Base-by-base conservation (phyloP, 345 rosid species). In the Eucalyptus curtisii region DNA sequence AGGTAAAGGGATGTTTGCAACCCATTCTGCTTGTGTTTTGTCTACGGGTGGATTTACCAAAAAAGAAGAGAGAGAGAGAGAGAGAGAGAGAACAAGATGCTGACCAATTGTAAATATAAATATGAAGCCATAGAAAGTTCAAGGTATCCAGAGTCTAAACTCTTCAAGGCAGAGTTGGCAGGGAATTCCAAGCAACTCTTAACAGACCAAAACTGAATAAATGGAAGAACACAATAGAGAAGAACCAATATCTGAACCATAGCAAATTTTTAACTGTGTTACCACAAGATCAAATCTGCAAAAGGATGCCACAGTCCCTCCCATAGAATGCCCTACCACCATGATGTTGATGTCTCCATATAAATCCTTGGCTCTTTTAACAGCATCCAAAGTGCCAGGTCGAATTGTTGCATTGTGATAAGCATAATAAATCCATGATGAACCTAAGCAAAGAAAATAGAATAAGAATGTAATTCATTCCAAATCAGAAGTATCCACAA, bases 271-370 rank as follows among this genome's bases (percentile, higher is more conserved):
- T 44, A 53, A 45, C 53, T 14, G 53, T 25, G 55, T 94, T 94
- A 96, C 99, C 52, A 71, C 90, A 88, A 97, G 93, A 94, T 97
- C 99, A 89, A 97, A 94, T 88, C 93, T 95, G 89, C 99, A 95
- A 91, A 97, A 97, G 87, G 99, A 91, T 87, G 98, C 99, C 94
- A 97, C 92, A 86, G 95, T 94, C 87, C 94, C 98, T 92, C 99
- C 98, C 99, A 97, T 96, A 33, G 99, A 97, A 93, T 97, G 99
- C 52, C 99, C 99, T 13, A 96, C 96, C 91, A 96, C 97, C 91
- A 96, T 94, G 88, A 96, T 92, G 53, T 85, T 91, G 92, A 96
- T 91, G 33, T 89, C 93, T 86, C 98, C 95, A 91, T 96, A 95
- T 88, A 86, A 76, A 66, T 96, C 89, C 91, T 91, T 94, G 5